A percentile compares a stretch with the other conserved stretches of the same genome.
Evolutionary conservation across 192 early-diverging fungal genomes (phyloP).

Genomic region (Coemansia sp.): DNA sequence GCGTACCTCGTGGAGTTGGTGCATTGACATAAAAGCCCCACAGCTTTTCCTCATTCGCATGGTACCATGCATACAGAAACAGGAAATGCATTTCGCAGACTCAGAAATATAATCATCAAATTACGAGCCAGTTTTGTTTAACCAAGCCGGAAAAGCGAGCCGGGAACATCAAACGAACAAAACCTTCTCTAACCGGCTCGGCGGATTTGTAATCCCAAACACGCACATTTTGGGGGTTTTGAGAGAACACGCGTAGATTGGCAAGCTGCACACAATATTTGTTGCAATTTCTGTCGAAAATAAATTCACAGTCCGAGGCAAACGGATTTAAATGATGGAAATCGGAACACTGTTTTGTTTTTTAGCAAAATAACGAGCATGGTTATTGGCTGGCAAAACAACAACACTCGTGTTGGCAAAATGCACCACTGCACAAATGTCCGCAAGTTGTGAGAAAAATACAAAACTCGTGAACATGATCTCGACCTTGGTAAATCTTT

Average conservation of each 20-base stretch:
- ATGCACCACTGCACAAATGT: slow-evolving; percentile 1
- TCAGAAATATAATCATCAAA: not conserved
- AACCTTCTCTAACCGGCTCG: not conserved
- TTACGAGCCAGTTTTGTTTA: not conserved
- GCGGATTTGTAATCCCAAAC: not conserved
- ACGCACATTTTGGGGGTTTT: not conserved
- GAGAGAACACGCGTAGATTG: not conserved
- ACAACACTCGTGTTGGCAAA: slow-evolving; percentile 8
- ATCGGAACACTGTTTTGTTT: slow-evolving; percentile 6
- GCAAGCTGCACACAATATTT: not conserved
- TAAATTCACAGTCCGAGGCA: not conserved
- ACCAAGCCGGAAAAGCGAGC: not conserved
- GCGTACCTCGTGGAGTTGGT: no score
- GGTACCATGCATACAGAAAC: not conserved
- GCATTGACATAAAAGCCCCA: no score
- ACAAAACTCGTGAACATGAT: slow-evolving; percentile 2
- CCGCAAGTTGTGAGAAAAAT: not conserved
- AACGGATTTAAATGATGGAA: not conserved
- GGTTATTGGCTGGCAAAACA: slow-evolving; percentile 19
- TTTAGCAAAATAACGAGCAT: not conserved
- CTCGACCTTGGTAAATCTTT: not conserved
- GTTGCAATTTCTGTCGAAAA: not conserved
- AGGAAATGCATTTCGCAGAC: not conserved
- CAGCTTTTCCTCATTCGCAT: no score
- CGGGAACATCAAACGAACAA: not conserved